phyloP scores from a whole-genome alignment of 306 rosid genomes.

The Fragaria iinumae region DNA sequence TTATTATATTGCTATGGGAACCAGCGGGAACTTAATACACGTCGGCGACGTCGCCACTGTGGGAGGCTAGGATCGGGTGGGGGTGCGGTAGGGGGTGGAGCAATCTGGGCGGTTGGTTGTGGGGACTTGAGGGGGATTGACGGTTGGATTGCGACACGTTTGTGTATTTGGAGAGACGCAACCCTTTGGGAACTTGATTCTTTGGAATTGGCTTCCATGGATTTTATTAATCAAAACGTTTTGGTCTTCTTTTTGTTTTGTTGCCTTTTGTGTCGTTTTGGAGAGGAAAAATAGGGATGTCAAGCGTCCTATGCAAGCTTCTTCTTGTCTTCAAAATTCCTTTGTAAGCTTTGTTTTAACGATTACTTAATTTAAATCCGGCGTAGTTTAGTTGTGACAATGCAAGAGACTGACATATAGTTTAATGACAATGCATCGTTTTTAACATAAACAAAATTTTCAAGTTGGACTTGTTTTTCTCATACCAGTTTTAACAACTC shows the following conservation, averaged over 20 bases:
- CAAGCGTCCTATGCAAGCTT: neutral
- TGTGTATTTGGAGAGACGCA: neutral
- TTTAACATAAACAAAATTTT: no score
- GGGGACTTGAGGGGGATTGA: neutral
- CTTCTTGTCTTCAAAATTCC: neutral
- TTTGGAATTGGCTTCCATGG: neutral
- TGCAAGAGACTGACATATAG: no score
- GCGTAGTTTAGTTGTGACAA: no score
- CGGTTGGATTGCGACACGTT: neutral
- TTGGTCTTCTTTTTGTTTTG: neutral
- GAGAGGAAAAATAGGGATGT: neutral
- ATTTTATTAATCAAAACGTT: neutral
- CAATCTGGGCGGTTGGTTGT: neutral
- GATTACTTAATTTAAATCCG: no score
- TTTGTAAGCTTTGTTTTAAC: neutral
- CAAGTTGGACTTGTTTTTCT: no score
- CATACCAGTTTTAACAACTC: no score
- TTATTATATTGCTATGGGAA: neutral
- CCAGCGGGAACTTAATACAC: conserved; percentile 1
- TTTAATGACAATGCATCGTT: no score
- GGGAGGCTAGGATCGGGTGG: neutral
- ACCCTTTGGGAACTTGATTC: neutral
- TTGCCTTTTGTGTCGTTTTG: neutral
- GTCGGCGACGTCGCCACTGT: neutral
- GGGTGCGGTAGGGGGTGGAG: neutral